Conservation (phyloP, 306 rosid species). For the Citrullus mucosospermus region DNA sequence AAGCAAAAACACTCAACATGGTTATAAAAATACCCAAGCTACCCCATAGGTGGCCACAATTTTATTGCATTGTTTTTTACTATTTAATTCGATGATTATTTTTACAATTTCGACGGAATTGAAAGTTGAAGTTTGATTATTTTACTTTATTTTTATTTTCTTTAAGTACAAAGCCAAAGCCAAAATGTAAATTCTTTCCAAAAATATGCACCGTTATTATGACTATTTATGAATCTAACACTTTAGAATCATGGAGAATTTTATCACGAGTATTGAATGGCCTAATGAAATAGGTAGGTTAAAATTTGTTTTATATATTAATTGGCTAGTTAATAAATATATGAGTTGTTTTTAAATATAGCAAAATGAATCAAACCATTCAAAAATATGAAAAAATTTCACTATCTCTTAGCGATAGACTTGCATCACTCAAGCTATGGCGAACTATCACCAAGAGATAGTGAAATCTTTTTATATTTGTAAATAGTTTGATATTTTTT, state of each 20-base stretch:
- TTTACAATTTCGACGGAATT: background rate
- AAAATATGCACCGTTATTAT: background rate
- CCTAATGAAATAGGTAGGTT: background rate
- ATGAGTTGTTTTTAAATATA: too few species aligned
- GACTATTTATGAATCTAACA: background rate
- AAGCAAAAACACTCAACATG: background rate
- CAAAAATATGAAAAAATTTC: too few species aligned
- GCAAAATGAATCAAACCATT: too few species aligned
- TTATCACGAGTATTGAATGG: background rate
- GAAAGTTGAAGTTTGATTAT: background rate
- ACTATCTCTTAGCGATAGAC: too few species aligned
- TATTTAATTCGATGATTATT: background rate
- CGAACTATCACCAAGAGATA: too few species aligned
- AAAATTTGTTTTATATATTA: background rate
- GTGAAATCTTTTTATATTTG: too few species aligned
- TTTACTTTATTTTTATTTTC: background rate
- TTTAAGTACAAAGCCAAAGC: background rate
- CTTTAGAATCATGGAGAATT: background rate
- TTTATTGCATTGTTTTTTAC: background rate
- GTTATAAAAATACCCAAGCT: too few species aligned
- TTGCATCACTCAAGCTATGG: too few species aligned
- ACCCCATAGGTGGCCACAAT: background rate
- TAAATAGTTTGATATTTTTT: too few species aligned
- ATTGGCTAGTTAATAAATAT: background rate
- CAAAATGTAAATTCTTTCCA: background rate